Percentiles rank a stretch among this genome's conserved stretches.
Conservation (phyloP, 2,329 filamentous ascomycete species). For the Monilinia laxa region DNA sequence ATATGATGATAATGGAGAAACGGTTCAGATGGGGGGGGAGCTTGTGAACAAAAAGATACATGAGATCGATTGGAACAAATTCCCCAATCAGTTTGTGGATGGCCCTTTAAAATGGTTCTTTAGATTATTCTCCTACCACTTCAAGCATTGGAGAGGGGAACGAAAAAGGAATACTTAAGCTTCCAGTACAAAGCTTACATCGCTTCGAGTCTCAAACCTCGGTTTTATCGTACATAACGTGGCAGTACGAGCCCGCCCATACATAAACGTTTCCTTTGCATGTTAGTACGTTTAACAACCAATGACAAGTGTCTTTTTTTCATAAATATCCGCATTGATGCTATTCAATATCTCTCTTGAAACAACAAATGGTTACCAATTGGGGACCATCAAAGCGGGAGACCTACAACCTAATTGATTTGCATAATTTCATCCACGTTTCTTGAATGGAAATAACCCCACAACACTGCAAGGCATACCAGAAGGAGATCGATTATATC, state of each 20-base stretch:
- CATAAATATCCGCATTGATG: constrained; percentile 10
- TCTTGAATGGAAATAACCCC: neutral
- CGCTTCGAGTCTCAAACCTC: neutral
- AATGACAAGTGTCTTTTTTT: constrained; percentile 15
- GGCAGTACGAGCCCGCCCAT: neutral
- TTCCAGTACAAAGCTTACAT: neutral
- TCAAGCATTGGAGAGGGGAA: neutral
- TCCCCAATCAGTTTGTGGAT: neutral
- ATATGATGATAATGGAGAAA: neutral
- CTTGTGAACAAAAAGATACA: constrained; percentile 43
- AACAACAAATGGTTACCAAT: constrained; percentile 17
- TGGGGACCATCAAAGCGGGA: constrained; percentile 14
- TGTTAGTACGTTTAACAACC: neutral
- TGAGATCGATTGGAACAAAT: constrained; percentile 46
- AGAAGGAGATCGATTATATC: too few relatives aligned
- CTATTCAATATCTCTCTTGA: neutral
- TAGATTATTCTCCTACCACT: constrained; percentile 3
- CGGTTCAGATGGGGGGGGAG: neutral
- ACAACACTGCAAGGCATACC: neutral
- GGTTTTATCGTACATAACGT: neutral
- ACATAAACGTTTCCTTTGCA: constrained; percentile 2
- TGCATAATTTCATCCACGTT: constrained; percentile 8
- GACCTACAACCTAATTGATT: constrained; percentile 16
- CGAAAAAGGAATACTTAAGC: neutral
- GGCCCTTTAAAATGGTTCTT: constrained; percentile 8